Conservation (phyloP, 305 asterid species). For the Fraxinus velutina region DNA sequence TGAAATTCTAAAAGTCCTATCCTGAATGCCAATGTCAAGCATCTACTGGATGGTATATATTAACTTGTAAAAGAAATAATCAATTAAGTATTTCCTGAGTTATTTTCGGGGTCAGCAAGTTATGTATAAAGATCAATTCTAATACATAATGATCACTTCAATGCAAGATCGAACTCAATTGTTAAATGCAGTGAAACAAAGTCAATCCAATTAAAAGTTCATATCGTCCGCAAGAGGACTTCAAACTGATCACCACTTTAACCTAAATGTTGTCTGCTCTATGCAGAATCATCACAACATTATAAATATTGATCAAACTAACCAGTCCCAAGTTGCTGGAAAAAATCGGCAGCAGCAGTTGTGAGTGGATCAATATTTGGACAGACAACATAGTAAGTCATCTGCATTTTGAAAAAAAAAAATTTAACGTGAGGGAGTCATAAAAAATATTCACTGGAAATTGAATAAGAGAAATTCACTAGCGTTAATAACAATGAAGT, state of each 20-base stretch:
- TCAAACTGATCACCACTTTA: slow-evolving; percentile 13
- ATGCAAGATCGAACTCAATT: background rate
- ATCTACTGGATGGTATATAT: background rate
- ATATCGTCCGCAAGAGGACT: slow-evolving; percentile 2
- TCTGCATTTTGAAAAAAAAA: slow-evolving; percentile 45
- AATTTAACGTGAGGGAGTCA: slow-evolving; percentile 15
- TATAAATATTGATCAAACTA: slow-evolving; percentile 30
- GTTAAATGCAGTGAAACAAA: slow-evolving; percentile 19
- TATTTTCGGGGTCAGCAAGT: background rate
- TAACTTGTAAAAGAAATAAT: background rate
- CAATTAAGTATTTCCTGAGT: background rate
- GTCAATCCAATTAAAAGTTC: background rate
- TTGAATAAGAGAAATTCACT: slow-evolving; percentile 16
- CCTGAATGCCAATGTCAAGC: background rate
- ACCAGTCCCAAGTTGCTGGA: slow-evolving; percentile 99
- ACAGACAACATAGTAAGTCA: slow-evolving; percentile 90
- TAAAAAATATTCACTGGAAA: slow-evolving; percentile 15
- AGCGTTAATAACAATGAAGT: slow-evolving; percentile 17
- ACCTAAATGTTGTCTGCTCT: slow-evolving; percentile 14
- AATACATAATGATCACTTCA: background rate
- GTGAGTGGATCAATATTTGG: slow-evolving; percentile 95
- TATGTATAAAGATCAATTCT: background rate
- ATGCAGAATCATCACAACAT: slow-evolving; percentile 5
- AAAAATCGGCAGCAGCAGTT: slow-evolving; percentile 89
- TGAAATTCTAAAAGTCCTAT: background rate